These are phyloP conservation scores for Fragosphaeria purpurea DNA, from an alignment of 2,329 filamentous ascomycete species.

Conservation along the genomic window DNA sequence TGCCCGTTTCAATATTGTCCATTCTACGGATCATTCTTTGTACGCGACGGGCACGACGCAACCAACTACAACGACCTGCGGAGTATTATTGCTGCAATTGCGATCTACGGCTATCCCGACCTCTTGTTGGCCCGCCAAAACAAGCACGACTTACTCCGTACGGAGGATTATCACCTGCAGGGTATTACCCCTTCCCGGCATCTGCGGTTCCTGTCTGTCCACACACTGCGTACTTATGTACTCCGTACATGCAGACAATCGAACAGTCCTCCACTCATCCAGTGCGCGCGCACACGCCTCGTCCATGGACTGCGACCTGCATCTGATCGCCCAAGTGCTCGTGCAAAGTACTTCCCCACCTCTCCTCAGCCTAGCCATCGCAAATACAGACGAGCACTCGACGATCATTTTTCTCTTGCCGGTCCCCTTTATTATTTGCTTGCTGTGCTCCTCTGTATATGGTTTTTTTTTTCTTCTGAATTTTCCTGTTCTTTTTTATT, in stretches of 20 bases:
- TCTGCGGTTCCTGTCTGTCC: not conserved
- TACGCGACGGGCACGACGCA: no score
- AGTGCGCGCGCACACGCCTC: not conserved
- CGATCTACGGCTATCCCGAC: no score
- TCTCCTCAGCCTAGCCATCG: not conserved
- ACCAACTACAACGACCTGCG: no score
- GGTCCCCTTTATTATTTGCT: not conserved
- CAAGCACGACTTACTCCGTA: no score
- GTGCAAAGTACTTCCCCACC: not conserved
- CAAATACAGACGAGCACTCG: no score
- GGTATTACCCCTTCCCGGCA: slow-evolving; percentile 1
- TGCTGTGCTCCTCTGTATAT: not conserved
- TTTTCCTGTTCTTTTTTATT: not conserved
- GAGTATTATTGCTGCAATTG: no score
- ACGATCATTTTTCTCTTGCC: no score
- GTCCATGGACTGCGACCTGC: not conserved
- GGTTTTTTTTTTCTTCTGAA: not conserved
- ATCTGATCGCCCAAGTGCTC: slow-evolving; percentile 4
- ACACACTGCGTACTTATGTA: not conserved
- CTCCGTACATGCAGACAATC: no score
- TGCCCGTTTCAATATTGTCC: no score
- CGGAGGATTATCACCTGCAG: not conserved
- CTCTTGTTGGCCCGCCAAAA: no score
- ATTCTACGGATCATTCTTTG: no score
- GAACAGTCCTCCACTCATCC: no score